These are phyloP conservation scores for Eleusine indica DNA, from an alignment of 176 grass and related monocot species.

Conservation along the genomic window DNA sequence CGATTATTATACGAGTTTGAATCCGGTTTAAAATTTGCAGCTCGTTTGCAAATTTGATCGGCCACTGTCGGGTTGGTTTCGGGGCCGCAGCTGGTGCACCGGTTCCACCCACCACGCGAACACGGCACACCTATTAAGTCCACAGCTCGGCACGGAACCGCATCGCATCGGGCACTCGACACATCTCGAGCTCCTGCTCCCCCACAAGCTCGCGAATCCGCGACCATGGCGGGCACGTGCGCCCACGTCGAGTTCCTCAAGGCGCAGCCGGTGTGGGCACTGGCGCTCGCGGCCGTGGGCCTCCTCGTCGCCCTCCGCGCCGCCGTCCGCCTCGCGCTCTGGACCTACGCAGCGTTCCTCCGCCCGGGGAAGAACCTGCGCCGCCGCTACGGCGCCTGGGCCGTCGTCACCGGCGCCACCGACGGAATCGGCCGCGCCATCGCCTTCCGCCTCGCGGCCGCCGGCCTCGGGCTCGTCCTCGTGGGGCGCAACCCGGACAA, in stretches of 20 bases:
- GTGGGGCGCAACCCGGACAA: conserved; percentile 84
- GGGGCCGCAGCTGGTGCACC: conserved; percentile 35
- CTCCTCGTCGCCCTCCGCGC: conserved; percentile 50
- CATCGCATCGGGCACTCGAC: conserved; percentile 2
- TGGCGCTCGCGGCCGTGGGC: conserved; percentile 58
- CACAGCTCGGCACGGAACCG: background rate
- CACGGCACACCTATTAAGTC: background rate
- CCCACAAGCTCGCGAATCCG: background rate
- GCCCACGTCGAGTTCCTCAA: conserved; percentile 73
- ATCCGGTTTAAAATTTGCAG: background rate
- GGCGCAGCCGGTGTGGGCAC: conserved; percentile 72
- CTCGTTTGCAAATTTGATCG: background rate
- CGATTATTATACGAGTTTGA: background rate
- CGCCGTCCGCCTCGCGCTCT: conserved; percentile 56
- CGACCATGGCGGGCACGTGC: conserved; percentile 57
- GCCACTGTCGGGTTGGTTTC: background rate
- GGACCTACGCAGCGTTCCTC: conserved; percentile 79
- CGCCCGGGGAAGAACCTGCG: conserved; percentile 81
- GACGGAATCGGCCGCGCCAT: conserved; percentile 88
- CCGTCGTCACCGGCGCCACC: conserved; percentile 81
- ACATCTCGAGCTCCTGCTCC: too few species aligned
- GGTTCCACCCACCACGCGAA: conserved; percentile 38
- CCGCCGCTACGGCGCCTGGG: conserved; percentile 85
- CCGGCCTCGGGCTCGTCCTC: conserved; percentile 74
- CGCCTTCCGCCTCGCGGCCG: conserved; percentile 68